Percentiles rank a stretch among this genome's conserved stretches.
phyloP scores from a whole-genome alignment of 2,329 filamentous ascomycete genomes.

The Cercospora zeina region DNA sequence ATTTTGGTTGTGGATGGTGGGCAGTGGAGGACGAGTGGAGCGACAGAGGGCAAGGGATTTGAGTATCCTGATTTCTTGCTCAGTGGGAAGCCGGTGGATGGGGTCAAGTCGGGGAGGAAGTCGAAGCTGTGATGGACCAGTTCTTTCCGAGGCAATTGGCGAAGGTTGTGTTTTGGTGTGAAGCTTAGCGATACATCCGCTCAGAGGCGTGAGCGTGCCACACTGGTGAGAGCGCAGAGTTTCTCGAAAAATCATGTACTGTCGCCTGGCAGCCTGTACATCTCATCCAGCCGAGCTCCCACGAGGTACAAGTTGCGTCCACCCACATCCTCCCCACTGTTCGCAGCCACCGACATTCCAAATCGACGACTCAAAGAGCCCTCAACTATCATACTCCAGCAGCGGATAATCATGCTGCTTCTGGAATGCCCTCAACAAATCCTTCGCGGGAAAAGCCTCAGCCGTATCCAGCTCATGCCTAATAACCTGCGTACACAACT shows the following conservation, averaged over 20 bases:
- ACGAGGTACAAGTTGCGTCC: too few relatives aligned
- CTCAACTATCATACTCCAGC: conserved; percentile 1
- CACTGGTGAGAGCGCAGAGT: too few relatives aligned
- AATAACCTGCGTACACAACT: conserved; percentile 20
- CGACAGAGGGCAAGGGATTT: conserved; percentile 44
- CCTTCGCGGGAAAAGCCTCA: conserved; percentile 19
- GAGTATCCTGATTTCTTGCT: conserved; percentile 62
- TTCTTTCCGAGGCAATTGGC: background rate
- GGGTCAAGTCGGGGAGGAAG: conserved; percentile 60
- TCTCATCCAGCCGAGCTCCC: background rate
- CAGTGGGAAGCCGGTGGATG: conserved; percentile 54
- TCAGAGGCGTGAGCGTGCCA: background rate
- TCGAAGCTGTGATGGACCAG: conserved; percentile 48
- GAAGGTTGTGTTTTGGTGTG: background rate
- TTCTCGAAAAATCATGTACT: too few relatives aligned
- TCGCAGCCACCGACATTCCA: too few relatives aligned
- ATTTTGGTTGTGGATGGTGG: conserved; percentile 68
- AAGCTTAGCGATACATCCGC: background rate
- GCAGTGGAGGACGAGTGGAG: conserved; percentile 49
- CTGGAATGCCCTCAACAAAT: conserved; percentile 19
- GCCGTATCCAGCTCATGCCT: conserved; percentile 19
- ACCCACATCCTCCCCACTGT: too few relatives aligned
- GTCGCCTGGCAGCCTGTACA: background rate
- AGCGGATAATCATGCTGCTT: conserved; percentile 20
- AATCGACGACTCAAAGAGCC: background rate